Conservation (phyloP, 805 yeast genomes). For the Scheffersomyces amazonensis region DNA sequence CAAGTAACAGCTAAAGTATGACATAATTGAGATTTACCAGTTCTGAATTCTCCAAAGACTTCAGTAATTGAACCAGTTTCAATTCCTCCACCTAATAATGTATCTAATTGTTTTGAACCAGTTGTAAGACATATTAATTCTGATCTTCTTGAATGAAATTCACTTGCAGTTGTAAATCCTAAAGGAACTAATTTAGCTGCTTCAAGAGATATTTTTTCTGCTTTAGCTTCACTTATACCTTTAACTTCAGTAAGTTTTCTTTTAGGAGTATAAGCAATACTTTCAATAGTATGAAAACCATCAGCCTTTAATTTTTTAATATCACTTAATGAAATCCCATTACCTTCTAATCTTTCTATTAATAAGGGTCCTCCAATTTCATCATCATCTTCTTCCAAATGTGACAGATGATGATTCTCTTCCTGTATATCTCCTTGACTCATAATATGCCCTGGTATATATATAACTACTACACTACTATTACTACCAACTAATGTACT, state of each 20-base stretch:
- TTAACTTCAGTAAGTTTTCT: conserved; percentile 72
- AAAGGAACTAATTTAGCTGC: conserved; percentile 87
- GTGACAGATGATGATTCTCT: neutral
- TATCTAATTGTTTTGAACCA: conserved; percentile 91
- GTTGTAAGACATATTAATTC: conserved; percentile 92
- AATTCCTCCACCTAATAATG: conserved; percentile 91
- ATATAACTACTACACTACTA: too few relatives aligned
- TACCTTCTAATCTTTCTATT: conserved; percentile 58
- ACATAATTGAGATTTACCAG: conserved; percentile 96
- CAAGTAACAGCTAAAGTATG: conserved; percentile 97
- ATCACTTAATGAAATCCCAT: conserved; percentile 81
- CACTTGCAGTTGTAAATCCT: conserved; percentile 97
- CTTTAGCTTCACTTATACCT: conserved; percentile 95
- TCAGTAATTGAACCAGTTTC: conserved; percentile 98
- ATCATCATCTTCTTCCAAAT: conserved; percentile 32
- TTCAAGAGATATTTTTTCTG: conserved; percentile 77
- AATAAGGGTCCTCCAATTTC: conserved; percentile 37
- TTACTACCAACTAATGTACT: conserved; percentile 13
- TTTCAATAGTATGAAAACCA: conserved; percentile 86
- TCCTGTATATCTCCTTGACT: conserved; percentile 1
- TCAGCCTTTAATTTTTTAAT: conserved; percentile 75
- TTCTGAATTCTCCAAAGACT: conserved; percentile 94
- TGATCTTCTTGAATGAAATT: conserved; percentile 83
- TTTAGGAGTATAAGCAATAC: conserved; percentile 91
- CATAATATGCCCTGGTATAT: too few relatives aligned